Evolutionary conservation across 805 yeast species (phyloP).

Genomic region (Wickerhamiella bombiphila): DNA sequence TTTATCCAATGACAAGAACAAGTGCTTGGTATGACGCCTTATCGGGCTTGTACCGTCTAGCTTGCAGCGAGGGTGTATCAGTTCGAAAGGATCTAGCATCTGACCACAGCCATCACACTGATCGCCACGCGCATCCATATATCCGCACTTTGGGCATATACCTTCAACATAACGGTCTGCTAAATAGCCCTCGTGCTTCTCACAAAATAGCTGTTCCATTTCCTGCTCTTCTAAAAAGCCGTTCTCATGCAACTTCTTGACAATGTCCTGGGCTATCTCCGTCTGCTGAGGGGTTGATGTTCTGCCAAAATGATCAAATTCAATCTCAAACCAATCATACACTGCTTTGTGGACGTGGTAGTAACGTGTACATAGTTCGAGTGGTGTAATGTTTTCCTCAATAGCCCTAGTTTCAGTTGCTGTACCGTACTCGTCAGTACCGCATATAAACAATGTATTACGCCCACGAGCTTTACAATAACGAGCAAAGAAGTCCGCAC

Average conservation of each 20-base stretch:
- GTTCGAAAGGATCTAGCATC: conserved; percentile 79
- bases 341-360: conserved; percentile 74
- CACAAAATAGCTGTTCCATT: conserved; percentile 83
- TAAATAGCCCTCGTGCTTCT: conserved; percentile 73
- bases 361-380: conserved; percentile 81
- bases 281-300: conserved; percentile 89
- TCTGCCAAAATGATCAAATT: conserved; percentile 90
- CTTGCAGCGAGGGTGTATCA: conserved; percentile 91
- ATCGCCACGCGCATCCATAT: conserved; percentile 97
- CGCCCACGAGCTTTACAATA: conserved; percentile 79
- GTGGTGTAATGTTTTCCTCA: conserved; percentile 82
- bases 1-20: conserved; percentile 70
- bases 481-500: conserved; percentile 88
- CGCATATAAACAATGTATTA: conserved; percentile 78
- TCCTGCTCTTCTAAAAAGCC: conserved; percentile 73
- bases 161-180: conserved; percentile 98
- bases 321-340: conserved; percentile 94
- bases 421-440: conserved; percentile 98
- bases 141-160: conserved; percentile 85
- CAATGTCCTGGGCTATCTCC: conserved; percentile 88
- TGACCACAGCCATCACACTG: conserved; percentile 96
- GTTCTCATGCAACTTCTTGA: conserved; percentile 58
- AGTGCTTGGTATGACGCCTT: conserved; percentile 67
- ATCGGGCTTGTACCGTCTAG: conserved; percentile 73
- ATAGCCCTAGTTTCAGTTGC: conserved; percentile 98